A percentile compares a stretch with the other conserved stretches of the same genome.
Evolutionary conservation across 2,329 filamentous ascomycete genomes (phyloP).

Genomic region (Talaromyces funiculosus): DNA sequence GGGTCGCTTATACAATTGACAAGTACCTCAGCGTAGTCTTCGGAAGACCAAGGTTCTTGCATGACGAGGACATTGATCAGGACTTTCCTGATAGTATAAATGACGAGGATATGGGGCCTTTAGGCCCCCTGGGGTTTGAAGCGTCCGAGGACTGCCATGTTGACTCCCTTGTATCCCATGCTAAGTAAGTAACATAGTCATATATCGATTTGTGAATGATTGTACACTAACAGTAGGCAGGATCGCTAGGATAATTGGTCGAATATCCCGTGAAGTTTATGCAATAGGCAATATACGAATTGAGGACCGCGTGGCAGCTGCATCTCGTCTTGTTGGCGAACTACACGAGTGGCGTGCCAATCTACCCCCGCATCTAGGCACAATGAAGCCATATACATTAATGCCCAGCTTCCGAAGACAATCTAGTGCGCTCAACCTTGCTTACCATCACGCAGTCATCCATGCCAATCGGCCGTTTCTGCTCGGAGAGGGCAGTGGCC

Average conservation of each 20-base stretch:
- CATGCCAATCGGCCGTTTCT: constrained; percentile 30
- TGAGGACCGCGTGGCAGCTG: neutral
- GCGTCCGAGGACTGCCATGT: neutral
- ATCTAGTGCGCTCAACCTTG: constrained; percentile 31
- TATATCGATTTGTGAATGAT: neutral
- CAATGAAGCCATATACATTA: neutral
- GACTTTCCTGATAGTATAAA: constrained; percentile 18
- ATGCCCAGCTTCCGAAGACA: constrained; percentile 45
- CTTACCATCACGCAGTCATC: constrained; percentile 32
- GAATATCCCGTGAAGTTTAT: constrained; percentile 1
- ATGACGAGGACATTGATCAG: constrained; percentile 57
- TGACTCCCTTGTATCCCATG: neutral
- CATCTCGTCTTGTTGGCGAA: neutral
- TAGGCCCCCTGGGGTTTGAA: neutral
- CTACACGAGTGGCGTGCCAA: neutral
- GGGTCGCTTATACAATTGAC: constrained; percentile 54
- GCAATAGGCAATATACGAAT: neutral
- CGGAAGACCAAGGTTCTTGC: constrained; percentile 52
- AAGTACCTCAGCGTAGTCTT: constrained; percentile 54
- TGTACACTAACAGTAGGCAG: neutral
- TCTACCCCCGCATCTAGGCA: neutral
- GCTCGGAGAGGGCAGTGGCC: constrained; percentile 14
- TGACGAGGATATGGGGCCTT: constrained; percentile 18
- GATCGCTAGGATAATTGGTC: neutral
- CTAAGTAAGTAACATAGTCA: neutral